Evolutionary conservation across 441 rosid species (phyloP), one percentile per base, ranked within the genome.

Genomic region (Capsella rubella): DNA sequence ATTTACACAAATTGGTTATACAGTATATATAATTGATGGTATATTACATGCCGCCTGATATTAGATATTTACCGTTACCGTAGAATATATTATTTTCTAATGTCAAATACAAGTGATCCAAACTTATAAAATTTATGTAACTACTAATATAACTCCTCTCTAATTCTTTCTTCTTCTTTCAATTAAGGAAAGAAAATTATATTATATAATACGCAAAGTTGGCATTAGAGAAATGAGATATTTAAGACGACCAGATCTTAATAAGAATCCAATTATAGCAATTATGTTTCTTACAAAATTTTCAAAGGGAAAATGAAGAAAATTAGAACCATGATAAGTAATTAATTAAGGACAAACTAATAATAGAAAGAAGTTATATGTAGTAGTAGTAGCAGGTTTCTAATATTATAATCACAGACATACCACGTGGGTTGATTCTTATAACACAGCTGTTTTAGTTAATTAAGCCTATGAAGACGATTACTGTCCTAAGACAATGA

Each of bases 371-470:
- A 62, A 55, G 12, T 4, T 34, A 34, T 6, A 70, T 18, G 40
- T 46, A 71, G 25, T 21, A 71, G 25, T 21, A 64, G 71, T 21
- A 70, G 65, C 75, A 70, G 71, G 71, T 76, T 76, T 70, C 60
- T 21, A 59, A 51, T 71, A 64, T 32, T 51, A 64, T 42, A 77
- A 65, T 58, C 64, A 77, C 56, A 71, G 76, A 71, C 80, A 77
- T 45, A 71, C 69, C 80, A 77, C 77, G 71, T 77, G 80, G 76
- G 76, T 65, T 77, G 80, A 77, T 77, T 71, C 80, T 65, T 66
- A 18, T 58, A 51, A 71, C 72, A 77, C 80, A 77, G 76, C 76
- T 77, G 73, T 77, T 77, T 21, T 71, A 58, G 69, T 65, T 71
- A 77, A 77, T 71, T 77, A 71, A 64, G 63, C 67, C 80, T 70